phyloP scores from a whole-genome alignment of 495 filamentous ascomycete genomes.

The Neurospora pannonica region DNA sequence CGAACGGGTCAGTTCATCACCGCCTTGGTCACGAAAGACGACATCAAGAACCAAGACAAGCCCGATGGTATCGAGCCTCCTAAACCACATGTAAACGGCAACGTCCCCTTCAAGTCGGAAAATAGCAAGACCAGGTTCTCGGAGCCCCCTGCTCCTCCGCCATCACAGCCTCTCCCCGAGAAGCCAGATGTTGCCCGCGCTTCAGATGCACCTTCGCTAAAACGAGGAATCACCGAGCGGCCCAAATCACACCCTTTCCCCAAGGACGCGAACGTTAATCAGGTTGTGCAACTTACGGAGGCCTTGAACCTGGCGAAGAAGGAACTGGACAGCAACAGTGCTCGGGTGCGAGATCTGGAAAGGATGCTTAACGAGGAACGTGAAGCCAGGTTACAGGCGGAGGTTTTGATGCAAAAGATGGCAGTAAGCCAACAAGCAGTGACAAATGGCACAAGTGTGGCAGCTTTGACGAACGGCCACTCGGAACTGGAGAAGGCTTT shows the following conservation, averaged over 20 bases:
- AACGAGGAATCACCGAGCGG: constrained; percentile 66
- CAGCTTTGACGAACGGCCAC: constrained; percentile 21
- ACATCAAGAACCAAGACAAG: constrained; percentile 53
- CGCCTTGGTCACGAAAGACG: constrained; percentile 60
- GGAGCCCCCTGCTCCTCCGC: constrained; percentile 83
- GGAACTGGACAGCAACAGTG: constrained; percentile 71
- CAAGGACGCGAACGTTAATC: constrained; percentile 53
- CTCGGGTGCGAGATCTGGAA: constrained; percentile 73
- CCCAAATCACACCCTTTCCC: constrained; percentile 47
- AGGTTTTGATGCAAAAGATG: constrained; percentile 64
- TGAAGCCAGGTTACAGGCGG: constrained; percentile 69
- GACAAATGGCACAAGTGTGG: constrained; percentile 23
- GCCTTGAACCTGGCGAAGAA: constrained; percentile 69
- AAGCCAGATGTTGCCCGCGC: constrained; percentile 64
- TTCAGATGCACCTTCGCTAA: constrained; percentile 49
- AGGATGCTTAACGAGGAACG: constrained; percentile 68
- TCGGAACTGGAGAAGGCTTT: constrained; percentile 28
- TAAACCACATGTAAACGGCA: constrained; percentile 31
- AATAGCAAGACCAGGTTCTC: constrained; percentile 63
- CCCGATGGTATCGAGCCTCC: constrained; percentile 35
- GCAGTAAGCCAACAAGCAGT: constrained; percentile 41
- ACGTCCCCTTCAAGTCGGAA: constrained; percentile 40
- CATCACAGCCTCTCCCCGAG: constrained; percentile 81
- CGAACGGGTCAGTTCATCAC: constrained; percentile 75
- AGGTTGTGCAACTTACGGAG: constrained; percentile 73